phyloP scores from a whole-genome alignment of 176 grass and related monocot species.

The Oropetium thomaeum region DNA sequence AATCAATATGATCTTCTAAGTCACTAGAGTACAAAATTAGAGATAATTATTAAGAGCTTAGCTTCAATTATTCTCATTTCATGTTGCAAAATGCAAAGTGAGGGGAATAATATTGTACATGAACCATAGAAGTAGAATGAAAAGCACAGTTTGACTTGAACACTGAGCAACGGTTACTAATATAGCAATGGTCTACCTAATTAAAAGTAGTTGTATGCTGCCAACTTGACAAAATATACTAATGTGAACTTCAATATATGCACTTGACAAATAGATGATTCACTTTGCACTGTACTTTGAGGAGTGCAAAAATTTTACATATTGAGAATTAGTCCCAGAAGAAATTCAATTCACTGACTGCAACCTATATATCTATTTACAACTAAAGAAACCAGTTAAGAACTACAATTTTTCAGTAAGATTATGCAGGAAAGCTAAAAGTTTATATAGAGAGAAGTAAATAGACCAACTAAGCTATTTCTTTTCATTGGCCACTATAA shows the following conservation, averaged over 20 bases:
- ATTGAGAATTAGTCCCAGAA: constrained; percentile 6
- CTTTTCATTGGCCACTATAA: constrained; percentile 21
- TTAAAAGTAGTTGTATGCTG: not conserved
- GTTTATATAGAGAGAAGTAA: not conserved
- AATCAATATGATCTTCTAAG: not conserved
- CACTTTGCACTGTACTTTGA: constrained; percentile 1
- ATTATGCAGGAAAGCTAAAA: not conserved
- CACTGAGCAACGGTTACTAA: not conserved
- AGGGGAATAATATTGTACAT: too few species aligned
- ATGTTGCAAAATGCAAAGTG: not conserved
- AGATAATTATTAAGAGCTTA: not conserved
- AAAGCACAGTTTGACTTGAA: not conserved
- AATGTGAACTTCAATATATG: not conserved
- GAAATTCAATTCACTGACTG: not conserved
- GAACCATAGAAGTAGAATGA: too few species aligned
- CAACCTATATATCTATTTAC: not conserved
- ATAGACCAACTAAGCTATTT: not conserved
- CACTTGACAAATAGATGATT: not conserved
- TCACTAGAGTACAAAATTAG: not conserved
- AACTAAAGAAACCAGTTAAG: not conserved
- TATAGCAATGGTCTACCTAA: not conserved
- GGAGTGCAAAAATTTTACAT: not conserved
- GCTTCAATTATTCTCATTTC: not conserved
- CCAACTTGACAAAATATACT: not conserved
- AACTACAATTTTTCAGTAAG: not conserved